Evolutionary conservation across 495 filamentous ascomycete species (phyloP), one percentile per base, ranked within the genome.

Genomic region (Aspergillus sparsus): DNA sequence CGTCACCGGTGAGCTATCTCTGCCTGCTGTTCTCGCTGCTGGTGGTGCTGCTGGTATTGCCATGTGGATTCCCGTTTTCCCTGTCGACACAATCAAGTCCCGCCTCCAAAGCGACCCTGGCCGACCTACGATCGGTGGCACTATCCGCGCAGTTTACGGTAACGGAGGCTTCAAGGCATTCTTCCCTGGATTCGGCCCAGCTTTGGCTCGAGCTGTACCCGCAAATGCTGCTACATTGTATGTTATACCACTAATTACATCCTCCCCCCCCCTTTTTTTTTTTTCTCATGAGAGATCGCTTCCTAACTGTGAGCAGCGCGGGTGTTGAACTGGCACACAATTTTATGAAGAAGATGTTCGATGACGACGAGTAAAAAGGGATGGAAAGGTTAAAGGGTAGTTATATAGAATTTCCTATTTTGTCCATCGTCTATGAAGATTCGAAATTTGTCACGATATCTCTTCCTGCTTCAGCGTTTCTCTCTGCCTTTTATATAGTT

Each of bases 41-140:
- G 94, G 94, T 59, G 94, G 90, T 47, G 89, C 86, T 0, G 94
- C 94, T 0, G 94, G 94, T 66, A 86, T 99, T 49, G 92, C 94
- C 21, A 99, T 99, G 95, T 99, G 94, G 94, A 90, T 97, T 61
- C 91, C 96, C 27, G 92, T 99, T 16, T 99, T 99, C 83, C 94
- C 94, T 6, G 81, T 99, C 55, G 94, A 99, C 68, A 99, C 94
- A 0, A 86, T 99, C 73, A 99, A 99, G 84, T 91, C 86, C 57
- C 80, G 93, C 53, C 73, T 99, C 72, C 94, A 99, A 83, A 94
- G 91, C 44, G 90, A 91, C 27, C 90, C 94, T 62, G 93, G 93
- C 15, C 87, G 87, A 59, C 88, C 91, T 27, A 93, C 90, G 1
- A 88, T 99, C 39, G 82, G 87, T 1, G 87, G 90, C 1, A 89